These are phyloP conservation scores for Saccharomyces hybrid DNA, from an alignment of 1,139 yeast genomes.

Conservation along the genomic window DNA sequence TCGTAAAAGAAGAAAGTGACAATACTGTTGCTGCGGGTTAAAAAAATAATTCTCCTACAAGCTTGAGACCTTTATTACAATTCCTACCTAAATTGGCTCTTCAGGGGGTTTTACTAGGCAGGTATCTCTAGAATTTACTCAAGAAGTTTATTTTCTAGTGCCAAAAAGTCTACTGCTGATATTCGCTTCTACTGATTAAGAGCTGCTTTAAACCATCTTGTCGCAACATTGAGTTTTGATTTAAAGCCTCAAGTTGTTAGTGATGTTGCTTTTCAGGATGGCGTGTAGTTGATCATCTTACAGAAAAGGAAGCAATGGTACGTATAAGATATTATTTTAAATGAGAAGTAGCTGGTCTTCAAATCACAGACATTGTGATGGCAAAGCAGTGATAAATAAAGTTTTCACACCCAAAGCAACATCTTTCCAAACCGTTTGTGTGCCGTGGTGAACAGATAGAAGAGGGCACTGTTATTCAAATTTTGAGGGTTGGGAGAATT, in stretches of 20 bases:
- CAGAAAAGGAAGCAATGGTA: not conserved
- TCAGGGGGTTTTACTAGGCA: too few species aligned
- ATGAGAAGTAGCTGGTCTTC: too few species aligned
- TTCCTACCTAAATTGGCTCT: too few species aligned
- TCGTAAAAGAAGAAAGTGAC: not conserved
- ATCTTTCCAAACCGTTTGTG: not conserved
- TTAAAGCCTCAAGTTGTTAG: not conserved
- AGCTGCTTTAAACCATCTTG: not conserved
- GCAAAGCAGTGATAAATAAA: not conserved
- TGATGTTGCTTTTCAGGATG: not conserved
- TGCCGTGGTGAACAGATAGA: not conserved
- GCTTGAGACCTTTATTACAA: too few species aligned
- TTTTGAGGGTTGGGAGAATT: not conserved
- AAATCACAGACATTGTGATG: not conserved
- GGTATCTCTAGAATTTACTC: too few species aligned
- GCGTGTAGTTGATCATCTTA: too few species aligned
- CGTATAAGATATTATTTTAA: too few species aligned
- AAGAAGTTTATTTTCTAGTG: not conserved
- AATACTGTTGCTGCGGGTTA: too few species aligned
- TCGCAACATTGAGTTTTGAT: not conserved
- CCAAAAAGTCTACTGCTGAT: not conserved
- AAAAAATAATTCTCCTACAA: too few species aligned
- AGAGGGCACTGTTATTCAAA: not conserved
- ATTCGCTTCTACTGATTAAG: too few species aligned
- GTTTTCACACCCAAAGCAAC: not conserved